phyloP scores from a whole-genome alignment of 192 early-diverging fungal species.

The Podila horticola region DNA sequence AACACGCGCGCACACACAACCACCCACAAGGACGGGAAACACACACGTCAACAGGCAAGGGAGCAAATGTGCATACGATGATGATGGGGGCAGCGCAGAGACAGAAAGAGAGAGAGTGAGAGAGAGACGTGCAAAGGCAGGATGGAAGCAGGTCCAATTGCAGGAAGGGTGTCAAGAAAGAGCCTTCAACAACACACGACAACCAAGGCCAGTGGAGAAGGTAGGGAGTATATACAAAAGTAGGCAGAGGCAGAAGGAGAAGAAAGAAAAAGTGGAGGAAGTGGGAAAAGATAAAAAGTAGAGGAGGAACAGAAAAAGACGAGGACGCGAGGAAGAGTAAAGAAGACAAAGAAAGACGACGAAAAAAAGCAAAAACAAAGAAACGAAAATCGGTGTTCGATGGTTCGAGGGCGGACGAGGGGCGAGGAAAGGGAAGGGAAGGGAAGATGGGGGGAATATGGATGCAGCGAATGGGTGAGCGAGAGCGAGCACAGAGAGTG shows the following conservation, averaged over 20 bases:
- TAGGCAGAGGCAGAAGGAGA: too few species aligned
- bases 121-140: neutral
- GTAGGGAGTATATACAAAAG: neutral
- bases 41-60: neutral
- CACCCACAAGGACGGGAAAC: constrained; percentile 1
- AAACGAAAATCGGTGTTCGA: neutral
- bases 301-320: neutral
- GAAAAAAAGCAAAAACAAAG: too few species aligned
- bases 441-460: too few species aligned
- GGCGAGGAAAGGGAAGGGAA: too few species aligned
- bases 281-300: constrained; percentile 2
- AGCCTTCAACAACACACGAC: too few species aligned
- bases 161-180: too few species aligned
- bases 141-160: too few species aligned
- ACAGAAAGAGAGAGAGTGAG: neutral
- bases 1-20: constrained; percentile 2
- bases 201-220: neutral
- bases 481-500: too few species aligned
- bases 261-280: neutral
- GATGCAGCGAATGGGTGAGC: too few species aligned
- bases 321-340: neutral
- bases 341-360: neutral
- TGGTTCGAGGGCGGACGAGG: too few species aligned
- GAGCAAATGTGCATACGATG: neutral
- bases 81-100: neutral